Percentiles rank a stretch among this genome's conserved stretches.
Evolutionary conservation across 805 yeast species (phyloP).

Genomic region (Ogataea ramenticola): DNA sequence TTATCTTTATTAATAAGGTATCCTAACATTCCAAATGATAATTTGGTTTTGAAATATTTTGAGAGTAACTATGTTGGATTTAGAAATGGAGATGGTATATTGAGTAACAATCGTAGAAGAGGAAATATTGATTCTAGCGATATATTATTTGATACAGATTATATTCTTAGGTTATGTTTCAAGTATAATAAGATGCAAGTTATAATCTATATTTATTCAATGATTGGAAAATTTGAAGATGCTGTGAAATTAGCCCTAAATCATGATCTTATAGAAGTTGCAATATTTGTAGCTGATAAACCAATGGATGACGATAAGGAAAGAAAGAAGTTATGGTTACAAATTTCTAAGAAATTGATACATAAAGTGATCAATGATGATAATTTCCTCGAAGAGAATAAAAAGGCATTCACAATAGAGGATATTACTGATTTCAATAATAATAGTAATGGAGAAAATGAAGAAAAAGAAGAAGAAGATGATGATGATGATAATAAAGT

Average conservation of each 20-base stretch:
- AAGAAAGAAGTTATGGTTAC: slow-evolving; percentile 69
- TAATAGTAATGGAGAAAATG: too few relatives aligned
- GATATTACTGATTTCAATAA: slow-evolving; percentile 1
- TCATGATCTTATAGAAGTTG: slow-evolving; percentile 50
- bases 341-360: slow-evolving; percentile 48
- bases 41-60: slow-evolving; percentile 42
- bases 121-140: slow-evolving; percentile 15
- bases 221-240: slow-evolving; percentile 64
- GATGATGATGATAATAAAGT: slow-evolving; percentile 24
- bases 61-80: slow-evolving; percentile 18
- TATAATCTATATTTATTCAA: slow-evolving; percentile 67
- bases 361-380: slow-evolving; percentile 23
- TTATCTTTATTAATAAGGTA: slow-evolving; percentile 57
- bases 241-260: slow-evolving; percentile 73
- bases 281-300: slow-evolving; percentile 49
- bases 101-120: slow-evolving; percentile 7
- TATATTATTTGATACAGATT: slow-evolving; percentile 58
- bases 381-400: slow-evolving; percentile 17
- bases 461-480: slow-evolving; percentile 13
- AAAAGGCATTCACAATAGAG: slow-evolving; percentile 9
- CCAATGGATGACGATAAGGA: slow-evolving; percentile 34
- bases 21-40: slow-evolving; percentile 35
- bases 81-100: neutral
- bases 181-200: slow-evolving; percentile 50
- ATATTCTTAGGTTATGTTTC: slow-evolving; percentile 67